Evolutionary conservation across 75 land plant species (phyloP).

Genomic region (Gnetum montanum): DNA sequence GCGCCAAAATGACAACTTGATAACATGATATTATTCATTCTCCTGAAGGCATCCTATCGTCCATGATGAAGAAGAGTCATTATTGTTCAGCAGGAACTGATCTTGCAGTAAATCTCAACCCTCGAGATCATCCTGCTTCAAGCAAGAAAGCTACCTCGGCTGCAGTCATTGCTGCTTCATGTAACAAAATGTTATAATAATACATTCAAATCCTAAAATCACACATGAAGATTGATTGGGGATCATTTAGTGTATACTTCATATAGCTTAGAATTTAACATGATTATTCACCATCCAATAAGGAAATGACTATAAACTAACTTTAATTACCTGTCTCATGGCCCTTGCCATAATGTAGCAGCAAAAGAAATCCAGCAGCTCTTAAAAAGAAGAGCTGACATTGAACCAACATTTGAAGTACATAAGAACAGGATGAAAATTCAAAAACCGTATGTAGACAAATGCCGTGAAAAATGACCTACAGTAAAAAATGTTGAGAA

Average conservation of each 20-base stretch:
- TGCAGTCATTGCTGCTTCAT: slow-evolving; percentile 66
- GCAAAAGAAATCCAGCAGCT: slow-evolving; percentile 34
- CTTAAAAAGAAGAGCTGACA: slow-evolving; percentile 29
- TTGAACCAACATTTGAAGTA: not conserved
- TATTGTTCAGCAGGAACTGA: no score
- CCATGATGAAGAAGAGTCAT: no score
- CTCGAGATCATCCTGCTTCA: slow-evolving; percentile 42
- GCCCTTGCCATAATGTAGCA: slow-evolving; percentile 46
- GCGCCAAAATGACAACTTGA: no score
- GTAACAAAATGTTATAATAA: slow-evolving; percentile 6
- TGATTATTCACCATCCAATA: not conserved
- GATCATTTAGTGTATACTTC: no score
- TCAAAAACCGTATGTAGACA: not conserved
- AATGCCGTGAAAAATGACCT: not conserved
- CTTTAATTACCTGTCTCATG: slow-evolving; percentile 27
- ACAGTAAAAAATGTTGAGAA: slow-evolving; percentile 31
- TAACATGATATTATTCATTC: no score
- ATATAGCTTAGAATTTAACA: not conserved
- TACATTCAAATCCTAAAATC: no score
- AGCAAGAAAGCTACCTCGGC: slow-evolving; percentile 56
- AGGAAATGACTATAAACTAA: no score
- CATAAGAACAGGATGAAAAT: not conserved
- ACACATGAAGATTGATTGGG: not conserved
- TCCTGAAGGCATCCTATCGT: no score
- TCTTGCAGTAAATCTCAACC: slow-evolving; percentile 38